These are phyloP conservation scores for Taphrina confusa DNA, from an alignment of 1,139 yeast genomes.

Conservation along the genomic window DNA sequence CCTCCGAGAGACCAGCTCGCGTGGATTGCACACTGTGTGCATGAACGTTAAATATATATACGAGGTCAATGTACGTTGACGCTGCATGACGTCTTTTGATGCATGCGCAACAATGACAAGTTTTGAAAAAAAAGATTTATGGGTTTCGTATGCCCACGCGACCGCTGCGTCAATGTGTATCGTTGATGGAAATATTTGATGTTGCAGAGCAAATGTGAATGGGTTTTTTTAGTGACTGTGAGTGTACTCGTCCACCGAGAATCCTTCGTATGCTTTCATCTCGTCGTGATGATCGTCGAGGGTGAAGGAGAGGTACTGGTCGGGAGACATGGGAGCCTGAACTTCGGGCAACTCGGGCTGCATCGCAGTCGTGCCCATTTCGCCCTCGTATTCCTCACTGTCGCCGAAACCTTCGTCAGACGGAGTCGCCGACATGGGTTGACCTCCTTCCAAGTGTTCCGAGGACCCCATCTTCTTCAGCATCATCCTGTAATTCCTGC, in stretches of 20 bases:
- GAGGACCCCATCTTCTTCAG: constrained; percentile 7
- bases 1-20: no score
- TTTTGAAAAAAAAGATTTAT: no score
- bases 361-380: neutral
- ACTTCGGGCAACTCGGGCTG: constrained; percentile 3
- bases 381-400: constrained; percentile 18
- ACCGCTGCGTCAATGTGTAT: no score
- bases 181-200: no score
- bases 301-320: constrained; percentile 12
- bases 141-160: no score
- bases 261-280: neutral
- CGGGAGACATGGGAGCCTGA: constrained; percentile 2
- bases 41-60: no score
- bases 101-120: no score
- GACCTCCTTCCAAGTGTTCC: constrained; percentile 15
- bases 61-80: no score
- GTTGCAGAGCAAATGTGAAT: no score
- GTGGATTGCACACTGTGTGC: no score
- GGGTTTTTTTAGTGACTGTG: no score
- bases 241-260: constrained; percentile 10
- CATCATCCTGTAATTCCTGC: constrained; percentile 30
- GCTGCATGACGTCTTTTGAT: no score
- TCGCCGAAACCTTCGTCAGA: constrained; percentile 23
- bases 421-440: neutral
- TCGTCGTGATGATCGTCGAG: constrained; percentile 5